Conservation (phyloP, 805 yeast genomes). For the Clavispora asparagi region DNA sequence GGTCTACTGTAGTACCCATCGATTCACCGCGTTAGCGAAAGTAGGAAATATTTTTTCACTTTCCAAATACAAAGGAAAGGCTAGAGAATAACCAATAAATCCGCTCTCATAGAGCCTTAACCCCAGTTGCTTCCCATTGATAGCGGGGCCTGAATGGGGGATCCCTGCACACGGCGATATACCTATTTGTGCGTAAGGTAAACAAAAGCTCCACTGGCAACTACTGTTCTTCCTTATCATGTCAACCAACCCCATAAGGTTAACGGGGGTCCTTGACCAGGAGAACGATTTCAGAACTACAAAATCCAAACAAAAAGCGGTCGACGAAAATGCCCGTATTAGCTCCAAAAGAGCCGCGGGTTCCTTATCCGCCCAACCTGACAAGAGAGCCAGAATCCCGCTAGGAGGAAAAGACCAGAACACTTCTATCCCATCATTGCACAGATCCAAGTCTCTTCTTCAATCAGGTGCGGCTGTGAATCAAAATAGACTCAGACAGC, state of each 20-base stretch:
- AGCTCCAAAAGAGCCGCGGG: constrained; percentile 6
- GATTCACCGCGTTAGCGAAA: no score
- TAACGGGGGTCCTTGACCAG: constrained; percentile 7
- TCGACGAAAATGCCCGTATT: constrained; percentile 1
- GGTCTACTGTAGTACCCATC: no score
- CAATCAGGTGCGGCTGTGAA: not conserved
- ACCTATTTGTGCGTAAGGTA: not conserved
- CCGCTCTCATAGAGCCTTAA: no score
- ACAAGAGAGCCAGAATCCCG: constrained; percentile 25
- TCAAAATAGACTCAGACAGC: constrained; percentile 1
- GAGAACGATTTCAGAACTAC: constrained; percentile 6
- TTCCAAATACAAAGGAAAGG: no score
- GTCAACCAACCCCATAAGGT: constrained; percentile 1
- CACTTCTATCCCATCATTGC: constrained; percentile 21
- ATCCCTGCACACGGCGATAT: not conserved
- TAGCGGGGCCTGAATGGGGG: not conserved
- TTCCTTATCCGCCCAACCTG: not conserved
- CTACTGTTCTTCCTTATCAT: constrained; percentile 1
- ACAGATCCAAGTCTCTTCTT: constrained; percentile 24
- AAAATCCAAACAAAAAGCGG: not conserved
- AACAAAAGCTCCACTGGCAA: not conserved
- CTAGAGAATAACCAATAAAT: no score
- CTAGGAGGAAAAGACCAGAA: constrained; percentile 39
- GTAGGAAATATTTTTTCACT: no score
- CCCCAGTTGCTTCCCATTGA: no score